Evolutionary conservation across 176 grass and related monocot species (phyloP).

Genomic region (Eremochloa ophiuroides): DNA sequence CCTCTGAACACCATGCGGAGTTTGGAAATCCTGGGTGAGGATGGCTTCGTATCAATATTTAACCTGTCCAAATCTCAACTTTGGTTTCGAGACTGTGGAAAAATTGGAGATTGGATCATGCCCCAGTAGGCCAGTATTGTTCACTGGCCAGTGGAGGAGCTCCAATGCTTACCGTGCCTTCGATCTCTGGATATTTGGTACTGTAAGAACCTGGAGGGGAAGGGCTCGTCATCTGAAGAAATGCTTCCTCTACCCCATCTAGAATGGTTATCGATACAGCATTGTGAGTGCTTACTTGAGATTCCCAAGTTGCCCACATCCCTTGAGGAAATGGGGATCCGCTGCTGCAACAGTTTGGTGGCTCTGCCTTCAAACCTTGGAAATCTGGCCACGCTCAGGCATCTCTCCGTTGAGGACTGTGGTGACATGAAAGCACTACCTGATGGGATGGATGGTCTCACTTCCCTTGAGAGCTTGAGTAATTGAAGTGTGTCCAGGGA

Average conservation of each 20-base stretch:
- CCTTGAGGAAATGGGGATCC: neutral
- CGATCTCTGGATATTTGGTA: accelerated
- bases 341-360: neutral
- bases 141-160: constrained; percentile 3
- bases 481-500: neutral
- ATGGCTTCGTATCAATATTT: neutral
- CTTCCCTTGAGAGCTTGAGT: neutral
- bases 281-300: neutral
- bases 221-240: neutral
- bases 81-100: neutral
- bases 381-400: neutral
- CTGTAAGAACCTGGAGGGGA: neutral
- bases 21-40: neutral
- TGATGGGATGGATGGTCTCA: neutral
- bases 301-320: neutral
- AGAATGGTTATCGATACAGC: neutral
- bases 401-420: neutral
- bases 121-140: neutral
- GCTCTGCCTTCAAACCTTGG: constrained; percentile 23
- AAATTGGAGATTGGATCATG: accelerated
- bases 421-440: neutral
- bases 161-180: neutral
- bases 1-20: neutral
- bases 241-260: neutral
- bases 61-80: neutral